Evolutionary conservation across 371 early-diverging fungal species (phyloP).

Genomic region (Smittium mucronatum): DNA sequence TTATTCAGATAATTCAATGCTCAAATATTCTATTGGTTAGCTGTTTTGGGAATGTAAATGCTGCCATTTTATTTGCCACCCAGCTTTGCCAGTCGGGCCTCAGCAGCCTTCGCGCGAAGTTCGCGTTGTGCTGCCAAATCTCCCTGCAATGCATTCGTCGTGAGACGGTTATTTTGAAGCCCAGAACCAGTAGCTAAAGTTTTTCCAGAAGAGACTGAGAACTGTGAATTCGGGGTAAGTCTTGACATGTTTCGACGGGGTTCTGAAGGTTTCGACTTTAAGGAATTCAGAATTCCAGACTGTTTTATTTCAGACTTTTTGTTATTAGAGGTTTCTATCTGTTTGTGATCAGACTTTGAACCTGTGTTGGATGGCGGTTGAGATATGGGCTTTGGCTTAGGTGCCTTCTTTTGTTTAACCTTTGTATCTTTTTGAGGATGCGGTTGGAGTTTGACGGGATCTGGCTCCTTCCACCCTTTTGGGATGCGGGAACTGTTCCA

Average conservation of each 20-base stretch:
- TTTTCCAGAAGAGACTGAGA: neutral
- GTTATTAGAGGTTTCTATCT: neutral
- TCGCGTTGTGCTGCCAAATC: slow-evolving; percentile 48
- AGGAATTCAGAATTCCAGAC: neutral
- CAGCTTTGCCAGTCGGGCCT: slow-evolving; percentile 1
- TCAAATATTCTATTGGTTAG: too few species aligned
- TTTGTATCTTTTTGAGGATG: neutral
- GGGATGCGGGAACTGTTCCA: slow-evolving; percentile 5
- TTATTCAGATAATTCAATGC: too few species aligned
- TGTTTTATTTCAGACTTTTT: neutral
- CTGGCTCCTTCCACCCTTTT: slow-evolving; percentile 6
- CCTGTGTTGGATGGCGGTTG: neutral
- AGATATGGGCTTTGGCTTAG: neutral
- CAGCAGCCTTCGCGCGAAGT: slow-evolving; percentile 35
- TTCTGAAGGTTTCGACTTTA: neutral
- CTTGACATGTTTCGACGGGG: neutral
- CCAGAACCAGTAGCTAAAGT: neutral
- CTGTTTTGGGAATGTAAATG: too few species aligned
- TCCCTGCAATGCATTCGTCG: slow-evolving; percentile 32
- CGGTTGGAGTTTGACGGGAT: neutral
- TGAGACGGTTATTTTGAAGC: neutral
- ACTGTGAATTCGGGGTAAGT: neutral
- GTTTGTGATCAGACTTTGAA: neutral
- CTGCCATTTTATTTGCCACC: too few species aligned
- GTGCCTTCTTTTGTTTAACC: neutral